These are phyloP conservation scores for Cicer arietinum DNA, from an alignment of 306 rosid species.

Conservation along the genomic window DNA sequence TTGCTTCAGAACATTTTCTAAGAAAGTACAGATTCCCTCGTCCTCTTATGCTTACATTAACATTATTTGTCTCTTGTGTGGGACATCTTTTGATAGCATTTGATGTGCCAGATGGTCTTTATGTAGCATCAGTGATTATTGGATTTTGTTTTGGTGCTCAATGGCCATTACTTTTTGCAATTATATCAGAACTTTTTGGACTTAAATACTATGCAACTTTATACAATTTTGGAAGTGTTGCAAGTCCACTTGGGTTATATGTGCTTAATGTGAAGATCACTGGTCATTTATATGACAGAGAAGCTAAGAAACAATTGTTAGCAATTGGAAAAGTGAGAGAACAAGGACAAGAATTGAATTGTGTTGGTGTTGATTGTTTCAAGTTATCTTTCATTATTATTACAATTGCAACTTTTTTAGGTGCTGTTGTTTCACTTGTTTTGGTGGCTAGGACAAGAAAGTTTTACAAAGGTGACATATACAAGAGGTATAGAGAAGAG, in stretches of 20 bases:
- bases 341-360: conserved; percentile 47
- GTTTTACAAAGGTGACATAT: conserved; percentile 56
- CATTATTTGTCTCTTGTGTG: conserved; percentile 50
- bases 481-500: conserved; percentile 46
- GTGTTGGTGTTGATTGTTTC: conserved; percentile 51
- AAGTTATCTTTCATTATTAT: conserved; percentile 53
- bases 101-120: conserved; percentile 52
- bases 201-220: conserved; percentile 78
- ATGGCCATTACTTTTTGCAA: conserved; percentile 82
- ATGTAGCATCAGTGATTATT: conserved; percentile 62
- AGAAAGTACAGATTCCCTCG: conserved; percentile 55
- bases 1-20: conserved; percentile 54
- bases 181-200: conserved; percentile 81
- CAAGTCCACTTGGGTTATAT: conserved; percentile 69
- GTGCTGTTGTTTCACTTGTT: conserved; percentile 50
- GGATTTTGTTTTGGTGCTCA: conserved; percentile 86
- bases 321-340: conserved; percentile 40
- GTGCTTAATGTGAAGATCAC: conserved; percentile 53
- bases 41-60: conserved; percentile 57
- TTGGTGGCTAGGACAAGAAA: conserved; percentile 62
- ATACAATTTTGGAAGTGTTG: conserved; percentile 76
- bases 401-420: conserved; percentile 50
- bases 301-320: conserved; percentile 46
- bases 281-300: conserved; percentile 58
- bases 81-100: conserved; percentile 69